Evolutionary conservation across 768 basidiomycete species (phyloP), one percentile per base, ranked within the genome.

Genomic region (Hericium coralloides): DNA sequence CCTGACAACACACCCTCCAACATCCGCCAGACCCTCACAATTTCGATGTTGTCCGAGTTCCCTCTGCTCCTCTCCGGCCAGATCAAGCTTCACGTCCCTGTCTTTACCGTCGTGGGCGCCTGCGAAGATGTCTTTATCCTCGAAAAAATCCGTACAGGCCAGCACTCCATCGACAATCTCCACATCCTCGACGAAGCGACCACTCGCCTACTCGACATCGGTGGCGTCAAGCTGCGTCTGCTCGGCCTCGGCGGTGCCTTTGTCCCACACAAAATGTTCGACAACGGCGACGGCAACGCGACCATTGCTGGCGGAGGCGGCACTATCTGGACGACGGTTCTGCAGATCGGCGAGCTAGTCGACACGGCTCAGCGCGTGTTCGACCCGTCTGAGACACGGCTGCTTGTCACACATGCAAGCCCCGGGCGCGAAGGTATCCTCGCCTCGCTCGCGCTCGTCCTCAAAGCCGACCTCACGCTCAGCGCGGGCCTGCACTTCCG

Each of bases 241-340:
- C 83, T 99, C n/a, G 97, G 95, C 41, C 78, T 99, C 25, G 97
- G 97, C 9, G 97, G 97, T 54, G 95, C 95, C 2, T 81, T 98
- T 43, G 93, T 97, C 6, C 83, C 85, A 43, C 94, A 98, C 77
- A 98, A 98, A 70, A 81, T 93, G 77, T 93, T 95, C 64, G 89
- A 92, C 72, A 93, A 93, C 61, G 91, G 95, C 0, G 92, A 95
- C 50, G 95, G 95, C 3, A 84, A 76, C 48, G 95, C 92, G 12
- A 98, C 95, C n/a, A 97, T 99, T 61, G 95, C 97, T 0, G 97
- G 97, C 38, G 97, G 94, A 2, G 89, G 92, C 66, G 97, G 97
- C 31, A 98, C 95, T 18, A 95, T 98, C 87, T 99, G 97, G 97
- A 91, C 92, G 0, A 98, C 95, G 0, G 90, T 92, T 4, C 80